Percentiles rank a stretch among this genome's conserved stretches.
Evolutionary conservation across 768 basidiomycete genomes (phyloP).

Genomic region (Panellus pusillus): DNA sequence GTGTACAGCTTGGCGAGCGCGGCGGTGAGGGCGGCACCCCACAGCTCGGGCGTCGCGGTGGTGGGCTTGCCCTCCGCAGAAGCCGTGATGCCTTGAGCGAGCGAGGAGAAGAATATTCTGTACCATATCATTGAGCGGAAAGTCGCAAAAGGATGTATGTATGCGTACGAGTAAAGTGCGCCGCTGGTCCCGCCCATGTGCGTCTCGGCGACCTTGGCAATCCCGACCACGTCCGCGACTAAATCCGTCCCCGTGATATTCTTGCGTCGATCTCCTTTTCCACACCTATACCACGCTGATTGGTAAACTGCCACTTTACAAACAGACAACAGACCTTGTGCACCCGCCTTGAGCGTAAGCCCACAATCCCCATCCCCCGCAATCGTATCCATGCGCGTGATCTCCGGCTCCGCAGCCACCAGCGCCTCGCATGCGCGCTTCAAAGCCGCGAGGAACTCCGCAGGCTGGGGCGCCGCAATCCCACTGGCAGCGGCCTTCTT

Average conservation of each 20-base stretch:
- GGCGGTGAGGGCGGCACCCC: slow-evolving; percentile 57
- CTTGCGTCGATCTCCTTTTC: slow-evolving; percentile 56
- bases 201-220: slow-evolving; percentile 77
- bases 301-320: too few relatives aligned
- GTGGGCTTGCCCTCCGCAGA: slow-evolving; percentile 18
- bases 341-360: slow-evolving; percentile 65
- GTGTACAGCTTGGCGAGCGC: slow-evolving; percentile 68
- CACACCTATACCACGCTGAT: slow-evolving; percentile 46
- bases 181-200: slow-evolving; percentile 92
- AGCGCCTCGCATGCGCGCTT: slow-evolving; percentile 63
- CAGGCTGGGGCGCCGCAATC: slow-evolving; percentile 39
- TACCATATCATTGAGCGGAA: not conserved
- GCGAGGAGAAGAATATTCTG: slow-evolving; percentile 89
- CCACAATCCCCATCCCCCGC: slow-evolving; percentile 84
- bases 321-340: slow-evolving; percentile 49
- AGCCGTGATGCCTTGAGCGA: slow-evolving; percentile 69
- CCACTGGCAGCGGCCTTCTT: slow-evolving; percentile 4
- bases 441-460: slow-evolving; percentile 55
- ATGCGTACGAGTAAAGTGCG: slow-evolving; percentile 80
- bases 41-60: slow-evolving; percentile 50
- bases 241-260: slow-evolving; percentile 64
- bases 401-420: slow-evolving; percentile 80
- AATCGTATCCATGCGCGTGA: slow-evolving; percentile 88
- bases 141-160: not conserved
- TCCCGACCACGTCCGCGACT: slow-evolving; percentile 59